phyloP scores from a whole-genome alignment of 331 rosid genomes.

The Cydonia oblonga region DNA sequence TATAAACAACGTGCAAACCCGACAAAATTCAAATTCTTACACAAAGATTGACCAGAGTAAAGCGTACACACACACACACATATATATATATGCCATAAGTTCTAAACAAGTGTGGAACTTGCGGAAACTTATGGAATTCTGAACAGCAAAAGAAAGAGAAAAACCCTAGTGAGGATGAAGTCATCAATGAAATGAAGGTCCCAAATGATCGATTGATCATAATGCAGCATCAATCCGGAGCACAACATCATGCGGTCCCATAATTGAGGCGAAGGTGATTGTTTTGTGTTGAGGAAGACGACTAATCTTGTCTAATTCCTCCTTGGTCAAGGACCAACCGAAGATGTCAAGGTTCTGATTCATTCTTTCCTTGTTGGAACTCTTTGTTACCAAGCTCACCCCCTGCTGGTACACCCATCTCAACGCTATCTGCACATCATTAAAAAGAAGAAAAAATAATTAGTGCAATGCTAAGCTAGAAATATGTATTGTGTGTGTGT shows the following conservation, averaged over 20 bases:
- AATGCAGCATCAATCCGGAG: slow-evolving; percentile 6
- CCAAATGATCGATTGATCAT: neutral
- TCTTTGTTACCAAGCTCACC: slow-evolving; percentile 28
- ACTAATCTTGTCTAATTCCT: slow-evolving; percentile 17
- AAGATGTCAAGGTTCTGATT: slow-evolving; percentile 24
- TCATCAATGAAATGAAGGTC: neutral
- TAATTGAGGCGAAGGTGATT: slow-evolving; percentile 4
- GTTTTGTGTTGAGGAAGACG: slow-evolving; percentile 16
- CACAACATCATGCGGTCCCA: slow-evolving; percentile 8
- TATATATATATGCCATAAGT: neutral
- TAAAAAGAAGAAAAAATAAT: neutral
- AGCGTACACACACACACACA: too few species aligned
- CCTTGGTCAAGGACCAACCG: slow-evolving; percentile 15
- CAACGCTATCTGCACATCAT: neutral
- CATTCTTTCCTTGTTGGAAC: slow-evolving; percentile 31
- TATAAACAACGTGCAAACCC: too few species aligned
- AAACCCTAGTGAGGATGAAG: neutral
- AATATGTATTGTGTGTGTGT: too few species aligned
- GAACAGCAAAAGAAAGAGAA: neutral
- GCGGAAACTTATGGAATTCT: neutral
- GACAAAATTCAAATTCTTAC: too few species aligned
- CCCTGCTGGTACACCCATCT: slow-evolving; percentile 38
- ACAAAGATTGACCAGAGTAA: too few species aligned
- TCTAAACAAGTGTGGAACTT: neutral
- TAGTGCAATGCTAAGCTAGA: too few species aligned